These are phyloP conservation scores for Penicillium nucicola DNA, from an alignment of 495 filamentous ascomycete species.

Conservation along the genomic window DNA sequence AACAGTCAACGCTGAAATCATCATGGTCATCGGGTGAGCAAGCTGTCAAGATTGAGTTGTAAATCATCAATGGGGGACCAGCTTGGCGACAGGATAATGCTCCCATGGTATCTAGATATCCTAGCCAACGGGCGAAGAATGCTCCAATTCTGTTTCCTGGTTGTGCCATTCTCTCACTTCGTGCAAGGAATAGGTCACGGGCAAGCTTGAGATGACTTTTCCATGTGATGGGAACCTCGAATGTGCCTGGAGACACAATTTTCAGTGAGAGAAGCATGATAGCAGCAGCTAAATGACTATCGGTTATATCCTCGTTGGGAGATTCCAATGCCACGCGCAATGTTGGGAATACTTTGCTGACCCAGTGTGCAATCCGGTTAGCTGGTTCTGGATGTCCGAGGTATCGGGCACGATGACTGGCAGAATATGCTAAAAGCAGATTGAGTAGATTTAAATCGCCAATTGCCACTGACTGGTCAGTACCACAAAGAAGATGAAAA, in stretches of 20 bases:
- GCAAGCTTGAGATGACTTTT: constrained; percentile 74
- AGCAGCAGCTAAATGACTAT: constrained; percentile 75
- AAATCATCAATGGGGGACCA: constrained; percentile 51
- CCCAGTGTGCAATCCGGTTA: constrained; percentile 74
- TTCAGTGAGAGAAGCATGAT: constrained; percentile 86
- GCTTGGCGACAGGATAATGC: constrained; percentile 68
- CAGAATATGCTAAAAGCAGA: constrained; percentile 77
- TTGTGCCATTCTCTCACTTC: constrained; percentile 51
- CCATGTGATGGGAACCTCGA: constrained; percentile 72
- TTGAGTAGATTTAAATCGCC: constrained; percentile 67
- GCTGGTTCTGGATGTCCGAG: constrained; percentile 71
- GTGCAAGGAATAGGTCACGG: constrained; percentile 68
- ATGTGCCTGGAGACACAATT: constrained; percentile 80
- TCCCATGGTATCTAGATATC: constrained; percentile 80
- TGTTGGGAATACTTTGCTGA: constrained; percentile 73
- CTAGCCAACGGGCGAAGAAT: constrained; percentile 84
- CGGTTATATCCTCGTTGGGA: constrained; percentile 58
- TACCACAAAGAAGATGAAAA: background rate
- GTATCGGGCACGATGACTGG: constrained; percentile 76
- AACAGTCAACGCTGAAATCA: constrained; percentile 69
- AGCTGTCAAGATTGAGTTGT: constrained; percentile 53
- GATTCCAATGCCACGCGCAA: constrained; percentile 63
- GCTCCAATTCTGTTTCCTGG: constrained; percentile 64
- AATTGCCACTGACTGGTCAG: constrained; percentile 56
- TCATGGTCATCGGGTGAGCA: constrained; percentile 42